These are phyloP conservation scores for Phyllosticta citriasiana DNA, from an alignment of 2,329 filamentous ascomycete species.

Conservation along the genomic window DNA sequence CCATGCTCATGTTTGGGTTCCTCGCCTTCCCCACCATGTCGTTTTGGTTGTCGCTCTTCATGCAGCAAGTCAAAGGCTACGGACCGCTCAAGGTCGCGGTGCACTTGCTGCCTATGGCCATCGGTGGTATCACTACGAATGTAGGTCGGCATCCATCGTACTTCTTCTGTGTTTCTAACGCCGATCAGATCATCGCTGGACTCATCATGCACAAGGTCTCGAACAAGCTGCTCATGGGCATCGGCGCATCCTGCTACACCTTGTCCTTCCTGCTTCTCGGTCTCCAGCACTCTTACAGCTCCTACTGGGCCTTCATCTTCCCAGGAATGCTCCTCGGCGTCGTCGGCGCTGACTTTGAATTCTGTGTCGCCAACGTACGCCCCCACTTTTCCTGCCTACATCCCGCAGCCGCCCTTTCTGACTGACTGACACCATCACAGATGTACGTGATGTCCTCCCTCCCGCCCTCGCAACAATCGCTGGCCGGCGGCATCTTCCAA, in stretches of 20 bases:
- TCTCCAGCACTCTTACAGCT: conserved; percentile 44
- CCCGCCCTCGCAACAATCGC: conserved; percentile 51
- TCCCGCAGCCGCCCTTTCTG: background rate
- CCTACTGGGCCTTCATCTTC: conserved; percentile 58
- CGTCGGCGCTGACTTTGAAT: conserved; percentile 58
- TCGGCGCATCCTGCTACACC: conserved; percentile 37
- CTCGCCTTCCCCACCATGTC: conserved; percentile 51
- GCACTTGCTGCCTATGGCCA: conserved; percentile 54
- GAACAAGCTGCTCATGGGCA: conserved; percentile 52
- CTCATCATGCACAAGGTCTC: conserved; percentile 52
- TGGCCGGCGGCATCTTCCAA: conserved; percentile 60
- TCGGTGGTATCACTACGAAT: conserved; percentile 54
- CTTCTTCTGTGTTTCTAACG: background rate
- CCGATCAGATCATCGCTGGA: conserved; percentile 42
- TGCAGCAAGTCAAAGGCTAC: conserved; percentile 47
- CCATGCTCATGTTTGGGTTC: conserved; percentile 49
- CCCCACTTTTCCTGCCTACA: background rate
- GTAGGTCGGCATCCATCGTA: conserved; percentile 7
- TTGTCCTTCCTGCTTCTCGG: conserved; percentile 45
- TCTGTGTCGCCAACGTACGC: conserved; percentile 57
- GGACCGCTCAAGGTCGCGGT: conserved; percentile 51
- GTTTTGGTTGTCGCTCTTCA: conserved; percentile 57
- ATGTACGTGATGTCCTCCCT: conserved; percentile 62
- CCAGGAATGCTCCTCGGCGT: conserved; percentile 51
- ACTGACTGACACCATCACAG: conserved; percentile 20